phyloP scores from a whole-genome alignment of 2,329 filamentous ascomycete genomes.

The Pestalotiopsis sp. region DNA sequence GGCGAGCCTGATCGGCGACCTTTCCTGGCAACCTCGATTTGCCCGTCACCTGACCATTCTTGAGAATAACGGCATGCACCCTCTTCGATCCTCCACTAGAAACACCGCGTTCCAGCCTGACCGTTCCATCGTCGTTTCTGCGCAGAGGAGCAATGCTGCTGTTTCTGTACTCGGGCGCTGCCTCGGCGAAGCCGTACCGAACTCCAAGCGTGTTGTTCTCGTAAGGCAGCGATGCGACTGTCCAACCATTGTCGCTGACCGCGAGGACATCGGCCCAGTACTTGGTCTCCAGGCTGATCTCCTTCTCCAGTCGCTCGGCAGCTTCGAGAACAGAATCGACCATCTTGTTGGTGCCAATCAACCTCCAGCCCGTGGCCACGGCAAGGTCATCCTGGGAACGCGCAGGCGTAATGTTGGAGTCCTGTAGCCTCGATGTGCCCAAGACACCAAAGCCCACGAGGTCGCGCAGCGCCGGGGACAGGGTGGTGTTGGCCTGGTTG shows the following conservation, averaged over 20 bases:
- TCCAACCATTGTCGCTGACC: slow-evolving; percentile 85
- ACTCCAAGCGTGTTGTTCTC: slow-evolving; percentile 79
- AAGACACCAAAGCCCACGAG: slow-evolving; percentile 75
- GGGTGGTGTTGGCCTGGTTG: slow-evolving; percentile 67
- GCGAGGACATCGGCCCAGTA: slow-evolving; percentile 89
- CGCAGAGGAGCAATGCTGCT: slow-evolving; percentile 82
- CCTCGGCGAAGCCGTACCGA: slow-evolving; percentile 85
- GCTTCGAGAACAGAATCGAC: slow-evolving; percentile 75
- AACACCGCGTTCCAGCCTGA: slow-evolving; percentile 70
- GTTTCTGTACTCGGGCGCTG: slow-evolving; percentile 61
- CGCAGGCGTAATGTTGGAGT: slow-evolving; percentile 60
- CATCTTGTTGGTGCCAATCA: slow-evolving; percentile 75
- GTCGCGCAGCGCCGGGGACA: slow-evolving; percentile 72
- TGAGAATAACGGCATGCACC: slow-evolving; percentile 69
- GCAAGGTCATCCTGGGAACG: slow-evolving; percentile 59
- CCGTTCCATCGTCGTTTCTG: slow-evolving; percentile 72
- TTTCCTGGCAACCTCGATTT: slow-evolving; percentile 54
- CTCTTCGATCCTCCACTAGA: slow-evolving; percentile 56
- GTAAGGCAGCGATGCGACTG: slow-evolving; percentile 75
- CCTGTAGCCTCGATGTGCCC: slow-evolving; percentile 66
- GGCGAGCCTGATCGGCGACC: slow-evolving; percentile 57
- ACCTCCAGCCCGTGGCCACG: slow-evolving; percentile 71
- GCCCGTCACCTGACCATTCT: slow-evolving; percentile 61
- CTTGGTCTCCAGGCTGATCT: slow-evolving; percentile 77
- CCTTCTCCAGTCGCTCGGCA: slow-evolving; percentile 71